A percentile compares a stretch with the other conserved stretches of the same genome.
phyloP scores from a whole-genome alignment of 1,139 yeast species.

The Blastobotrys persicus region DNA sequence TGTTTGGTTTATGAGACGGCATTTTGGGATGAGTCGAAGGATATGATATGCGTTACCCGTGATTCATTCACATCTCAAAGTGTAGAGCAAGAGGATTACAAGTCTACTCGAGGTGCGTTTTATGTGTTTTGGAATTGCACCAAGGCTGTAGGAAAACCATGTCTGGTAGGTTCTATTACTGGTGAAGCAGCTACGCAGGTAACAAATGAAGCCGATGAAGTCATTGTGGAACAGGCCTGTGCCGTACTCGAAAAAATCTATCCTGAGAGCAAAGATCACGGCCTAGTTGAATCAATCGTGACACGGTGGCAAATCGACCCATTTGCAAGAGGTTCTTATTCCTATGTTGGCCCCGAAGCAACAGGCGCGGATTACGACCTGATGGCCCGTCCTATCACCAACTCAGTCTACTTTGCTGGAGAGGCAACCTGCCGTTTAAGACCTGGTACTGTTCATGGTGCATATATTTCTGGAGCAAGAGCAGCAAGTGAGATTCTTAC shows the following conservation, averaged over 20 bases:
- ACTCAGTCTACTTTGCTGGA: conserved; percentile 44
- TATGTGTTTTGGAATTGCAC: conserved; percentile 43
- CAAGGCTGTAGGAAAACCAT: conserved; percentile 38
- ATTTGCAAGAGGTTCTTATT: conserved; percentile 41
- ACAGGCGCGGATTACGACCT: conserved; percentile 44
- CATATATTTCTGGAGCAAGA: conserved; percentile 43
- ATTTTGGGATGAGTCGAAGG: conserved; percentile 43
- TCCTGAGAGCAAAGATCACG: conserved; percentile 26
- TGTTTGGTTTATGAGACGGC: conserved; percentile 39
- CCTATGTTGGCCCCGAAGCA: conserved; percentile 44
- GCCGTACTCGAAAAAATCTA: conserved; percentile 34
- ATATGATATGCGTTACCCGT: conserved; percentile 38
- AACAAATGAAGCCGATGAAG: conserved; percentile 37
- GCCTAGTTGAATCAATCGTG: conserved; percentile 41
- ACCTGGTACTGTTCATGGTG: conserved; percentile 48
- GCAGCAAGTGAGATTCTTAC: conserved; percentile 44
- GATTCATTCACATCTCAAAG: conserved; percentile 8
- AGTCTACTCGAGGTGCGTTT: conserved; percentile 38
- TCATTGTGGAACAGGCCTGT: conserved; percentile 37
- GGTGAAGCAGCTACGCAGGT: conserved; percentile 41
- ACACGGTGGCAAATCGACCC: conserved; percentile 46
- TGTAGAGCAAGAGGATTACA: conserved; percentile 26
- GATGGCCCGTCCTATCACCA: conserved; percentile 41
- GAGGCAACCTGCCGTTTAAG: conserved; percentile 45
- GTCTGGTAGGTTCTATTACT: conserved; percentile 42